These are phyloP conservation scores for Malassezia obtusa DNA, from an alignment of 1,284 basidiomycete genomes.

Conservation along the genomic window DNA sequence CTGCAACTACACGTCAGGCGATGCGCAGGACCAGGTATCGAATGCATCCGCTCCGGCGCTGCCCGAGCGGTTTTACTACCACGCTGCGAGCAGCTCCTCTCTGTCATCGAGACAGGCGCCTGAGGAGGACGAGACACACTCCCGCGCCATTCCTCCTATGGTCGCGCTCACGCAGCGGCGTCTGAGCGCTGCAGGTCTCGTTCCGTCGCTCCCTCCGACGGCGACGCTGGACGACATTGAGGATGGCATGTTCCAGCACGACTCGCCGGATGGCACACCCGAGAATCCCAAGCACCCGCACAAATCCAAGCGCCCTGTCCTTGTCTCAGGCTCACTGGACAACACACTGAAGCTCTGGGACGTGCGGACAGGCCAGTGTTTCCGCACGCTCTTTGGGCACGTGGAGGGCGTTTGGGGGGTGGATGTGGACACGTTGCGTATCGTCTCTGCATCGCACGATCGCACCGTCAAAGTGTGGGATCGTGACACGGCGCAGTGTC, in stretches of 20 bases:
- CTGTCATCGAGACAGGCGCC: background rate
- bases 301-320: constrained; percentile 52
- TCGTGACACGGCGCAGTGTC: constrained; percentile 75
- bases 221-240: constrained; percentile 43
- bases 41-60: constrained; percentile 5
- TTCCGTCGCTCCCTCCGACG: constrained; percentile 31
- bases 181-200: constrained; percentile 34
- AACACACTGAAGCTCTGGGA: constrained; percentile 97
- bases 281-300: background rate
- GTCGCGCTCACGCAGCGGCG: constrained; percentile 33
- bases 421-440: constrained; percentile 77
- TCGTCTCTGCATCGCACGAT: constrained; percentile 86
- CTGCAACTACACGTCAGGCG: background rate
- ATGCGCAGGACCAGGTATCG: background rate
- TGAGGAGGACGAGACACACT: too few relatives aligned
- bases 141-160: constrained; percentile 28
- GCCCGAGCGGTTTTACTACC: constrained; percentile 19
- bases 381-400: constrained; percentile 83
- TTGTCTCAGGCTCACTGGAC: constrained; percentile 83
- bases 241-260: constrained; percentile 15
- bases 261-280: background rate
- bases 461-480: constrained; percentile 85
- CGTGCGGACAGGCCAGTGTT: constrained; percentile 69
- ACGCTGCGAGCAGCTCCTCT: background rate
- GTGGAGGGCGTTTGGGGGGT: constrained; percentile 89